These are phyloP conservation scores for Avena sativa DNA, from an alignment of 176 grass and related monocot species.

Conservation along the genomic window DNA sequence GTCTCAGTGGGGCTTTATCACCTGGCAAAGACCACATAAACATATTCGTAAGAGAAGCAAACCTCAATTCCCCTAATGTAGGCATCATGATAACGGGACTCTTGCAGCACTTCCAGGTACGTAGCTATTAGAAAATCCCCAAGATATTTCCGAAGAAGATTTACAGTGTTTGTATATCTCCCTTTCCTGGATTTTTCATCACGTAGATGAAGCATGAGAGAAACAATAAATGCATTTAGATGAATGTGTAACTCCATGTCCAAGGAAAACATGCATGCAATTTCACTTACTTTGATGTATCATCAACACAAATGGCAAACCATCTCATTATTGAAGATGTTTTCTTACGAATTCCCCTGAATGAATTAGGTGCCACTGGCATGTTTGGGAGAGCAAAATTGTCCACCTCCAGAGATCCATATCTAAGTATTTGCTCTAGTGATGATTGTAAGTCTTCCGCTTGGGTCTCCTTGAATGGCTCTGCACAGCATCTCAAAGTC, in stretches of 20 bases:
- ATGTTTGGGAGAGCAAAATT: slow-evolving; percentile 77
- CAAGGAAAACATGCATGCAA: background rate
- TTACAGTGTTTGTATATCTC: slow-evolving; percentile 65
- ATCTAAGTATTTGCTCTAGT: slow-evolving; percentile 66
- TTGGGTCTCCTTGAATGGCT: slow-evolving; percentile 65
- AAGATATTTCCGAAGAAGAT: slow-evolving; percentile 90
- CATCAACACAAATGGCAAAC: slow-evolving; percentile 86
- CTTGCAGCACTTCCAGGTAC: slow-evolving; percentile 72
- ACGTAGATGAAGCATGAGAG: slow-evolving; percentile 21
- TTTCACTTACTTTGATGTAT: slow-evolving; percentile 75
- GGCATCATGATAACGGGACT: slow-evolving; percentile 74
- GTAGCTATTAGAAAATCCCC: slow-evolving; percentile 93
- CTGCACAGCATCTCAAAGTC: slow-evolving; percentile 53
- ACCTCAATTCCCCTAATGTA: slow-evolving; percentile 90
- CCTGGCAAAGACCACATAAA: slow-evolving; percentile 27
- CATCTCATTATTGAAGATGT: slow-evolving; percentile 78
- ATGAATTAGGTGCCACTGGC: slow-evolving; percentile 67
- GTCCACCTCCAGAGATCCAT: slow-evolving; percentile 46
- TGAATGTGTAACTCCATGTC: slow-evolving; percentile 21
- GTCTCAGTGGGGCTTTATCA: slow-evolving; percentile 27
- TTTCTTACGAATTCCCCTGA: slow-evolving; percentile 88
- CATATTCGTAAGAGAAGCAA: slow-evolving; percentile 34
- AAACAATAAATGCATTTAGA: slow-evolving; percentile 33
- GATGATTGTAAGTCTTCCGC: slow-evolving; percentile 63
- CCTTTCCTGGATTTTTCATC: slow-evolving; percentile 70